phyloP scores from a whole-genome alignment of 306 rosid genomes.

The Prunus mira region DNA sequence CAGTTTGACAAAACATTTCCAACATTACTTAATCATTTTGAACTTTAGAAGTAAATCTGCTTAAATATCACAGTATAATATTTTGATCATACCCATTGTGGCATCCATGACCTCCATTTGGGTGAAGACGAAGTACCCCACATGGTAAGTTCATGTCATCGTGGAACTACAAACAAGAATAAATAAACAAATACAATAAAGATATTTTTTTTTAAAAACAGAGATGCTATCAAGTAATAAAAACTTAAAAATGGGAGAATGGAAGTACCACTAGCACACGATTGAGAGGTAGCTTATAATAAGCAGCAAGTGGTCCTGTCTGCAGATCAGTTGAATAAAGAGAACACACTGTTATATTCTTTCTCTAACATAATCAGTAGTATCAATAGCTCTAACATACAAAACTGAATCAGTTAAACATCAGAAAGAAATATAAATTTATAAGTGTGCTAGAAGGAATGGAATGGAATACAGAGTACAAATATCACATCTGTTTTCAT shows the following conservation, averaged over 20 bases:
- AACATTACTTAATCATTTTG: background rate
- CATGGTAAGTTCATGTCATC: slow-evolving; percentile 89
- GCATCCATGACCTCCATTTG: slow-evolving; percentile 80
- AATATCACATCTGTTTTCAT: background rate
- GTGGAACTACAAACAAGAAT: slow-evolving; percentile 56
- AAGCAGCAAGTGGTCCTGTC: slow-evolving; percentile 91
- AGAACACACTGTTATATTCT: background rate
- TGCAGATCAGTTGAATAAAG: slow-evolving; percentile 31
- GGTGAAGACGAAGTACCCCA: slow-evolving; percentile 82
- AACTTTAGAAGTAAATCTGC: background rate
- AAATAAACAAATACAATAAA: slow-evolving; percentile 5
- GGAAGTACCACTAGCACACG: slow-evolving; percentile 79
- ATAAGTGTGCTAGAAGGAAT: background rate
- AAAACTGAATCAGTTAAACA: background rate
- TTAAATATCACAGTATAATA: background rate
- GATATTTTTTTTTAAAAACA: background rate
- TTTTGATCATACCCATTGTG: slow-evolving; percentile 66
- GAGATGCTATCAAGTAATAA: background rate
- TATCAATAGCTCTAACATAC: background rate
- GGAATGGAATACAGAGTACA: background rate
- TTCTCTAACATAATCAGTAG: background rate
- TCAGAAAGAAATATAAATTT: background rate
- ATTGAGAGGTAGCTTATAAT: slow-evolving; percentile 91
- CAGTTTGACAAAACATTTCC: background rate
- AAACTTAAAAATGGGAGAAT: background rate